A percentile compares a stretch with the other conserved stretches of the same genome.
These are phyloP conservation scores for Xylaria arbuscula DNA, from an alignment of 2,329 filamentous ascomycete genomes.

Conservation along the genomic window DNA sequence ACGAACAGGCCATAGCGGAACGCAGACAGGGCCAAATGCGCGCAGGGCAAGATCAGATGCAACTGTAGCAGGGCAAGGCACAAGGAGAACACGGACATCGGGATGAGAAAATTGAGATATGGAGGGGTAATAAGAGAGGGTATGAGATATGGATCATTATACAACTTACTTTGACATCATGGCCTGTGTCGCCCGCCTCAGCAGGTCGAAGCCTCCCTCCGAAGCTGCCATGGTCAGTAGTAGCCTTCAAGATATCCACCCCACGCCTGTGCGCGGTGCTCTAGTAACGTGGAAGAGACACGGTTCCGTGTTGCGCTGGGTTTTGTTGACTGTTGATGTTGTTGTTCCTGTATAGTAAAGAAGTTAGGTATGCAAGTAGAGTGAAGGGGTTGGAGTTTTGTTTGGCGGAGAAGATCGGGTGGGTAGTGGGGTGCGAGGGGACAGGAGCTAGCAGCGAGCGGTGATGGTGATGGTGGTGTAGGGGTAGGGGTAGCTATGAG, in stretches of 20 bases:
- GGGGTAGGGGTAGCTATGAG: slow-evolving; percentile 7
- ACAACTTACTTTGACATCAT: slow-evolving; percentile 70
- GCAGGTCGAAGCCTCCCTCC: slow-evolving; percentile 66
- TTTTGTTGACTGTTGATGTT: slow-evolving; percentile 16
- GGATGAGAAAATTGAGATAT: slow-evolving; percentile 31
- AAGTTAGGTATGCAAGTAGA: slow-evolving; percentile 32
- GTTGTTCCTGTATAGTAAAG: slow-evolving; percentile 18
- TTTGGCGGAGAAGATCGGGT: slow-evolving; percentile 40
- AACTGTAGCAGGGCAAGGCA: slow-evolving; percentile 32
- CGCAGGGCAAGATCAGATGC: slow-evolving; percentile 31
- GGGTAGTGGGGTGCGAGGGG: slow-evolving; percentile 27
- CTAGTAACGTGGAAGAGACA: slow-evolving; percentile 17
- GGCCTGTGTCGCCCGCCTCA: slow-evolving; percentile 70
- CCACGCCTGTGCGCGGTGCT: slow-evolving; percentile 37
- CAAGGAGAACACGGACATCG: slow-evolving; percentile 27
- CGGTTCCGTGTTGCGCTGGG: slow-evolving; percentile 7
- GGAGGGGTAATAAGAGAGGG: slow-evolving; percentile 39
- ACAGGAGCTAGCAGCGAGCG: slow-evolving; percentile 17
- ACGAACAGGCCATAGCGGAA: slow-evolving; percentile 27
- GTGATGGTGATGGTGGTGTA: slow-evolving; percentile 14
- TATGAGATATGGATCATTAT: slow-evolving; percentile 40
- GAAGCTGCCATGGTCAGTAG: slow-evolving; percentile 60
- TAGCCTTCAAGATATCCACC: slow-evolving; percentile 35
- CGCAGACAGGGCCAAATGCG: slow-evolving; percentile 22
- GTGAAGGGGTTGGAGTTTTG: slow-evolving; percentile 33